phyloP scores from a whole-genome alignment of 176 grass and related monocot species.

The Aechmea fasciata region DNA sequence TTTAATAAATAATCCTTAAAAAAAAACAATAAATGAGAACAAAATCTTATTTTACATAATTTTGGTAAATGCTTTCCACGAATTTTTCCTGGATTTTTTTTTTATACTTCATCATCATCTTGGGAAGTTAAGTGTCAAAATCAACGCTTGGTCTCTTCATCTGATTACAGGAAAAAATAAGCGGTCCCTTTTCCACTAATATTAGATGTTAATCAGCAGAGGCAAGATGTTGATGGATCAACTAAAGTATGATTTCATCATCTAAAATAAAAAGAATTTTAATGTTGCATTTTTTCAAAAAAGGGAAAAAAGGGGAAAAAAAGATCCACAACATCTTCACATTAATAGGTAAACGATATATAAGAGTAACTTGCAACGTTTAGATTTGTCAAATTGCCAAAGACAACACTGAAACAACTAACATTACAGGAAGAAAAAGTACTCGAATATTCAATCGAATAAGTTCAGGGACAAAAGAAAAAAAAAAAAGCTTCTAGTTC shows the following conservation, averaged over 20 bases:
- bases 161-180: not conserved
- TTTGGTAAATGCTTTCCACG: no score
- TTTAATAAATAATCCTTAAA: no score
- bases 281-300: not conserved
- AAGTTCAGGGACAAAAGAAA: not conserved
- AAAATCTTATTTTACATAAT: no score
- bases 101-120: no score
- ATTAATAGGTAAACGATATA: not conserved
- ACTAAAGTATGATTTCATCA: no score
- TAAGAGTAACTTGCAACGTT: not conserved
- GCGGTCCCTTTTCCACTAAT: not conserved
- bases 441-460: not conserved
- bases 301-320: not conserved
- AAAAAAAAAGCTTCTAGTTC: constrained; percentile 36
- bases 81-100: no score
- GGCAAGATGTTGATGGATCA: no score
- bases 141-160: not conserved
- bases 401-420: not conserved
- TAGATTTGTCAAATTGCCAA: no score
- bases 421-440: not conserved
- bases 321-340: not conserved
- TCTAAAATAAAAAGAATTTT: no score
- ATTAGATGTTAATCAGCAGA: no score
- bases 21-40: no score
- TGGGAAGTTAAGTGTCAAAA: no score